Percentiles rank a stretch among this genome's conserved stretches.
Conservation (phyloP, 2,329 filamentous ascomycete species). For the Endoconidiophora laricicola region DNA sequence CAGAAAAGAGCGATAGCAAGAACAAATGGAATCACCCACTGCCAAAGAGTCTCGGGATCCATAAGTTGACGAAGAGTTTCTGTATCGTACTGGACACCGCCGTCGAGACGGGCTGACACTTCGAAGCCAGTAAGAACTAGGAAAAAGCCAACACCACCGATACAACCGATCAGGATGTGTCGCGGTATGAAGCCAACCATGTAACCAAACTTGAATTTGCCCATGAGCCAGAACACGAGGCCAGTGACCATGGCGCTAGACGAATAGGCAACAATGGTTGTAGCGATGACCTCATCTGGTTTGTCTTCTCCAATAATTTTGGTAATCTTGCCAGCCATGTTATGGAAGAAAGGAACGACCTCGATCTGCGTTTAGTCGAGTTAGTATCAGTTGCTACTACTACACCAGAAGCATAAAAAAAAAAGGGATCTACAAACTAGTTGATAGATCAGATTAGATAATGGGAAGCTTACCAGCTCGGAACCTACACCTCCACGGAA, state of each 20-base stretch:
- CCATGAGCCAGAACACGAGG: conserved; percentile 80
- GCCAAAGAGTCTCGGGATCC: conserved; percentile 52
- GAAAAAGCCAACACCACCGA: conserved; percentile 94
- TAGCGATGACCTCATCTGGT: conserved; percentile 75
- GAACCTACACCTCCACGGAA: conserved; percentile 88
- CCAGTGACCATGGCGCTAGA: conserved; percentile 84
- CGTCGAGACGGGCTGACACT: conserved; percentile 76
- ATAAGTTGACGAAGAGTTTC: conserved; percentile 62
- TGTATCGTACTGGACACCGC: conserved; percentile 66
- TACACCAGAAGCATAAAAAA: not conserved
- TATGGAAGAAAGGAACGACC: conserved; percentile 96
- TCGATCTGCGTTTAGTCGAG: conserved; percentile 48
- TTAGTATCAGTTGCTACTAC: not conserved
- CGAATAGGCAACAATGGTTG: conserved; percentile 82
- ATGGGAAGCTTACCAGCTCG: conserved; percentile 49
- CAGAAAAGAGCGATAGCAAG: conserved; percentile 63
- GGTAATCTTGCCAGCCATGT: conserved; percentile 87
- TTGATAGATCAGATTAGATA: not conserved
- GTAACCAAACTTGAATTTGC: conserved; percentile 71
- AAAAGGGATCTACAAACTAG: too few relatives aligned
- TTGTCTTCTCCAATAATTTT: conserved; percentile 61
- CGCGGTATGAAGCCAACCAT: conserved; percentile 93
- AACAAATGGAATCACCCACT: conserved; percentile 68
- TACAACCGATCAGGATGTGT: conserved; percentile 91
- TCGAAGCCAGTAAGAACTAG: conserved; percentile 81